Evolutionary conservation across 768 basidiomycete genomes (phyloP).

Genomic region (Panellus pusillus): DNA sequence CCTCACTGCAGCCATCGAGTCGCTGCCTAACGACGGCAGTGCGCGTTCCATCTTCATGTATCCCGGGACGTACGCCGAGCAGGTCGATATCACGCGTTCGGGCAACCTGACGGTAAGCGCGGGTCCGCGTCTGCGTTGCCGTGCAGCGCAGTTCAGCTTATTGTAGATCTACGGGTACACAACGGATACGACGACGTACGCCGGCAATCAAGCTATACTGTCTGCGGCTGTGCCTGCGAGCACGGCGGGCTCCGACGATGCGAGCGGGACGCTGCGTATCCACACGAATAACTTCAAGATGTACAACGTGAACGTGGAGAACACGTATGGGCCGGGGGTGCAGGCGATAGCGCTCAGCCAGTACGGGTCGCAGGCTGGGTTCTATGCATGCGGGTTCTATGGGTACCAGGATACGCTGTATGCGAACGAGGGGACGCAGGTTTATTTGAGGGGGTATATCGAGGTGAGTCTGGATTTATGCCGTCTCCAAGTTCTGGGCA

Average conservation of each 20-base stretch:
- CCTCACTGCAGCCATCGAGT: slow-evolving; percentile 39
- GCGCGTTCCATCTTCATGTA: slow-evolving; percentile 45
- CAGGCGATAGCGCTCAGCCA: slow-evolving; percentile 54
- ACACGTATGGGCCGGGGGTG: slow-evolving; percentile 43
- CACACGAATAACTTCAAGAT: slow-evolving; percentile 48
- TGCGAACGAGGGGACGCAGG: slow-evolving; percentile 48
- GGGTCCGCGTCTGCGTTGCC: no score
- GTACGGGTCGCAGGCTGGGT: slow-evolving; percentile 44
- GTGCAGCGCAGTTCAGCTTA: no score
- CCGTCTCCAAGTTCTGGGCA: neutral
- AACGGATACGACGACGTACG: slow-evolving; percentile 37
- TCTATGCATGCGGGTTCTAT: slow-evolving; percentile 47
- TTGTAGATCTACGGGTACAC: slow-evolving; percentile 46
- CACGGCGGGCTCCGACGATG: slow-evolving; percentile 45
- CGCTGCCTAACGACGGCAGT: slow-evolving; percentile 42
- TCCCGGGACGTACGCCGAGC: slow-evolving; percentile 47
- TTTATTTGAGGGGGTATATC: slow-evolving; percentile 48
- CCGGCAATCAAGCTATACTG: slow-evolving; percentile 41
- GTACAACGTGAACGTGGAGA: slow-evolving; percentile 53
- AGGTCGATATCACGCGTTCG: slow-evolving; percentile 44
- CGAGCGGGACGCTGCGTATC: slow-evolving; percentile 47
- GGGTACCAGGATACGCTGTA: slow-evolving; percentile 51
- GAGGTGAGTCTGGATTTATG: no score
- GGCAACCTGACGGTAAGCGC: slow-evolving; percentile 41
- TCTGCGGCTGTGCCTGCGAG: slow-evolving; percentile 36